phyloP scores from a whole-genome alignment of 306 rosid genomes.

The Erythrophleum fordii region DNA sequence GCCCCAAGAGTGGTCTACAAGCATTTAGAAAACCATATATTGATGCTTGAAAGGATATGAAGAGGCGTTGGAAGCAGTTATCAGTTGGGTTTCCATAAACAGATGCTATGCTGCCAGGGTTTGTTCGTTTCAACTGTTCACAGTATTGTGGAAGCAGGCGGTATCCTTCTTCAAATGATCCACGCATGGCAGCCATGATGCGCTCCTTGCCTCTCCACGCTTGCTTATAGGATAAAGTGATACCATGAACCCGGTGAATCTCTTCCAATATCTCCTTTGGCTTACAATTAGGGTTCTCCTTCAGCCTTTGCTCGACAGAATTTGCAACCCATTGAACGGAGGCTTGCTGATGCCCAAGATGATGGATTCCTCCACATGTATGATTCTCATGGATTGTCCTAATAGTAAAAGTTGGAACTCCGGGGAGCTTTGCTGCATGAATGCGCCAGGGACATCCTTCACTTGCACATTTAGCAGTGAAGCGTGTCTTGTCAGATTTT shows the following conservation, averaged over 20 bases:
- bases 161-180: constrained; percentile 90
- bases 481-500: constrained; percentile 89
- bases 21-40: constrained; percentile 86
- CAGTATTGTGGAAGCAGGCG: constrained; percentile 88
- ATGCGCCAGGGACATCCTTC: constrained; percentile 97
- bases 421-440: constrained; percentile 93
- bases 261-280: constrained; percentile 93
- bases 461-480: constrained; percentile 85
- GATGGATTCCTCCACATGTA: constrained; percentile 82
- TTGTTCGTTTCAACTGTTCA: constrained; percentile 81
- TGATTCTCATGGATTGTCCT: constrained; percentile 76
- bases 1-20: constrained; percentile 84
- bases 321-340: constrained; percentile 93
- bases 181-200: constrained; percentile 94
- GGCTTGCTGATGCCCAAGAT: constrained; percentile 95
- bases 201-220: constrained; percentile 98
- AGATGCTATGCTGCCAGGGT: constrained; percentile 82
- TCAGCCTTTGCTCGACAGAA: constrained; percentile 81
- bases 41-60: constrained; percentile 84
- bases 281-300: constrained; percentile 83
- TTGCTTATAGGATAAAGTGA: constrained; percentile 87
- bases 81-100: constrained; percentile 72
- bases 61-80: constrained; percentile 81
- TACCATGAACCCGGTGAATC: constrained; percentile 87
- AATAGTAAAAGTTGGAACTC: constrained; percentile 88